Evolutionary conservation across 2,329 filamentous ascomycete species (phyloP).

Genomic region (Ceratocystis cacaofunesta): DNA sequence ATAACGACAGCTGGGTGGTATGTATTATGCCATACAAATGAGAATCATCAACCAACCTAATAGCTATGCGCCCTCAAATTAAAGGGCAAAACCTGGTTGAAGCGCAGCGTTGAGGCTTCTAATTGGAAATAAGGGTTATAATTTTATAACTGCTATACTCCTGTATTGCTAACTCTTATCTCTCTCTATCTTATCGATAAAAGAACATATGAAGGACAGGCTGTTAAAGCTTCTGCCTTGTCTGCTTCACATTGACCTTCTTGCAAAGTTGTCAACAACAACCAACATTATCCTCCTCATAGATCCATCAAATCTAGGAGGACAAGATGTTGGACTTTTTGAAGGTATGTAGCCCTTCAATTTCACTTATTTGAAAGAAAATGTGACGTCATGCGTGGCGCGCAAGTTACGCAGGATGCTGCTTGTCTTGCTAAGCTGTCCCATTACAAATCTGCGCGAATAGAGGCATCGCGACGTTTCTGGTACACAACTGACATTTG

Average conservation of each 20-base stretch:
- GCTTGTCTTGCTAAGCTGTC: neutral
- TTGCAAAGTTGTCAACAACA: neutral
- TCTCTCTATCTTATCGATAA: constrained; percentile 4
- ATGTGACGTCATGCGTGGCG: constrained; percentile 8
- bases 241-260: neutral
- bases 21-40: too few relatives aligned
- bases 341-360: constrained; percentile 9
- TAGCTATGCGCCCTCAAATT: too few relatives aligned
- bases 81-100: neutral
- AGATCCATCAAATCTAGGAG: constrained; percentile 4
- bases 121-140: neutral
- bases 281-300: neutral
- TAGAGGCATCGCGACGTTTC: neutral
- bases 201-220: neutral
- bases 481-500: constrained; percentile 11
- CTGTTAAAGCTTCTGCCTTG: constrained; percentile 5
- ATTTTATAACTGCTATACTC: too few relatives aligned
- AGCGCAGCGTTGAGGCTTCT: neutral
- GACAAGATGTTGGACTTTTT: constrained; percentile 16
- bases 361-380: too few relatives aligned
- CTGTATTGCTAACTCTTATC: neutral
- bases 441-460: neutral
- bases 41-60: too few relatives aligned
- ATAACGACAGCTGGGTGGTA: too few relatives aligned
- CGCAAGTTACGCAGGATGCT: neutral